Evolutionary conservation across 2,329 filamentous ascomycete species (phyloP).

Genomic region (Fusarium siculi): DNA sequence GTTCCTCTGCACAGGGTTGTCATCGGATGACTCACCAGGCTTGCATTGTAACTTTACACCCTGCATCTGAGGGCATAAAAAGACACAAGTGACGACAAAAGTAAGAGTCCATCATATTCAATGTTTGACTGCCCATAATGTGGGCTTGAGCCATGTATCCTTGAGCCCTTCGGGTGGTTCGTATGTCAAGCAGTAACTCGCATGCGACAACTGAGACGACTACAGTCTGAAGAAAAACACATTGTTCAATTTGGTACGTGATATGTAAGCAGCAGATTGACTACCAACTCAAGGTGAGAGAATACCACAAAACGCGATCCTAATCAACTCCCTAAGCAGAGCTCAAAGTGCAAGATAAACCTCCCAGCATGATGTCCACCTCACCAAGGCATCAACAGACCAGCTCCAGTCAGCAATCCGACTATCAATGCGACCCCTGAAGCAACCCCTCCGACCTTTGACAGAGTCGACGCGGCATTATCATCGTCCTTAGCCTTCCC

Average conservation of each 20-base stretch:
- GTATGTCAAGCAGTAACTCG: not conserved
- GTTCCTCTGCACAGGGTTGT: no score
- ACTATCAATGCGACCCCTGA: not conserved
- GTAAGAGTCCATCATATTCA: rapidly evolving
- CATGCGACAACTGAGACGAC: not conserved
- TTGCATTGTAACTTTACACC: not conserved
- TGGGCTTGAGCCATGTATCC: rapidly evolving
- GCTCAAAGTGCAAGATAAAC: not conserved
- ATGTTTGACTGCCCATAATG: rapidly evolving
- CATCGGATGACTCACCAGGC: not conserved
- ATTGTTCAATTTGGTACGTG: not conserved
- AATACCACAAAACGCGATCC: rapidly evolving
- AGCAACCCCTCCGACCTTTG: not conserved
- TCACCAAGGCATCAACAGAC: conserved; percentile 32
- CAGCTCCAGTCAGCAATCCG: conserved; percentile 23
- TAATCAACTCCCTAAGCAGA: not conserved
- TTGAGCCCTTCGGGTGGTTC: rapidly evolving
- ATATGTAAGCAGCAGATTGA: not conserved
- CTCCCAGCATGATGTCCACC: not conserved
- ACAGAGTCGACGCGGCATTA: not conserved
- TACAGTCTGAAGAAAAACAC: rapidly evolving
- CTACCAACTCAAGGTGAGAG: not conserved
- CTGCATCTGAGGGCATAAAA: no score
- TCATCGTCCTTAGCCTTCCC: not conserved
- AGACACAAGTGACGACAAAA: not conserved